These are phyloP conservation scores for Aspergillus sp. DNA, from an alignment of 2,329 filamentous ascomycete species.

Conservation along the genomic window DNA sequence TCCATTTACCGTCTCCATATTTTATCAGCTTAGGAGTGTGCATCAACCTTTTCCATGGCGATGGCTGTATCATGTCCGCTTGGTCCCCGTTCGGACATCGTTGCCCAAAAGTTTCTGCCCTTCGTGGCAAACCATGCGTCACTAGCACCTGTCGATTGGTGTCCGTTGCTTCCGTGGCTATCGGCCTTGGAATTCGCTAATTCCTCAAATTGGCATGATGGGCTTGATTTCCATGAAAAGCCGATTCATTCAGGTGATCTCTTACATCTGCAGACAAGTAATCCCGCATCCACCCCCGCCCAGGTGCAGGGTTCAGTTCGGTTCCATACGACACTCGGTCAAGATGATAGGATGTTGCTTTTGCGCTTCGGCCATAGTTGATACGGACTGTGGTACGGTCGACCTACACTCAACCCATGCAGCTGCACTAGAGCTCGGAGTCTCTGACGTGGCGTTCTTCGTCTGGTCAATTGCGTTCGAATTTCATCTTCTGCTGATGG, in stretches of 20 bases:
- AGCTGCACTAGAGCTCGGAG: slow-evolving; percentile 39
- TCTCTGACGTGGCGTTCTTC: slow-evolving; percentile 42
- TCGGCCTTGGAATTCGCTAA: slow-evolving; percentile 13
- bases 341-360: slow-evolving; percentile 33
- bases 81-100: slow-evolving; percentile 28
- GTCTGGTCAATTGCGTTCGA: slow-evolving; percentile 32
- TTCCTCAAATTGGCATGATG: slow-evolving; percentile 21
- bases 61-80: slow-evolving; percentile 25
- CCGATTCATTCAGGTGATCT: slow-evolving; percentile 44
- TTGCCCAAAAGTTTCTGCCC: slow-evolving; percentile 26
- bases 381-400: slow-evolving; percentile 36
- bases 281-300: slow-evolving; percentile 39
- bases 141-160: slow-evolving; percentile 33
- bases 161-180: slow-evolving; percentile 19
- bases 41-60: slow-evolving; percentile 13
- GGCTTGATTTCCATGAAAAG: slow-evolving; percentile 20
- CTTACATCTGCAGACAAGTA: slow-evolving; percentile 39
- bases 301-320: slow-evolving; percentile 37
- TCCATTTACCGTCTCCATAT: not conserved
- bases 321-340: slow-evolving; percentile 24
- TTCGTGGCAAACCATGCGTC: slow-evolving; percentile 34
- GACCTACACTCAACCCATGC: slow-evolving; percentile 37
- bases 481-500: slow-evolving; percentile 26
- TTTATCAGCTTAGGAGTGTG: slow-evolving; percentile 14
- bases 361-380: slow-evolving; percentile 31